Evolutionary conservation across 495 filamentous ascomycete genomes (phyloP), one percentile per base, ranked within the genome.

Genomic region (Trypethelium eluteriae): DNA sequence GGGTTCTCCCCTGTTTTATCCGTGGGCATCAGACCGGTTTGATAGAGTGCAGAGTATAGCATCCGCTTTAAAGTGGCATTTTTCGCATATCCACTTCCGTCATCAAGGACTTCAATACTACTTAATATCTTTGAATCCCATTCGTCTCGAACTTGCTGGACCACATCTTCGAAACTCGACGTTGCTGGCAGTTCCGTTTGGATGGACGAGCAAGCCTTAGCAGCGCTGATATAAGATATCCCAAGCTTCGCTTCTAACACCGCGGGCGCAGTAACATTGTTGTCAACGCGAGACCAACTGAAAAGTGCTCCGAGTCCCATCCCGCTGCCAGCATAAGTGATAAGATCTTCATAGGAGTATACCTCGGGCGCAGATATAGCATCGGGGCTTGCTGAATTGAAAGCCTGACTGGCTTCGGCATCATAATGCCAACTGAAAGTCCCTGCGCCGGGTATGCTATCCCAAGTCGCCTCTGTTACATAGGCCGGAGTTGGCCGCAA

Each of bases 1-100:
- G 88, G 89, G 65, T 92, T 92, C 72, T 92, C 89, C 0, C 88
- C 88, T 0, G 89, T 91, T 69, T 90, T 90, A 65, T 91, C 88
- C 71, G 41, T 44, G 1, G 41, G 41, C 41, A 44, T 44, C 6
- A 44, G 41, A 14, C 41, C 41, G 14, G 41, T 44, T 44, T 44
- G 41, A 1, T 44, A 44, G 14, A 44, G 41, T 1, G 41, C 41
- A 7, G 41, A 44, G 41, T 44, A 44, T 14, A 44, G 41, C 41
- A 44, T 44, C 14, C 41, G 6, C 41, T 44, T 44, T 7, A 44
- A 1, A 44, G 41, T 44, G 0, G 41, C 14, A 14, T 44, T 44
- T 7, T 14, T 44, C 14, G 41, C 6, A 44, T 7, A 7, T 1
- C 1, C 41, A 44, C 41, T 44, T 14, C 41, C 41, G 41, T 44